These are phyloP conservation scores for Scheffersomyces illinoinensis DNA, from an alignment of 1,139 yeast species.

Conservation along the genomic window DNA sequence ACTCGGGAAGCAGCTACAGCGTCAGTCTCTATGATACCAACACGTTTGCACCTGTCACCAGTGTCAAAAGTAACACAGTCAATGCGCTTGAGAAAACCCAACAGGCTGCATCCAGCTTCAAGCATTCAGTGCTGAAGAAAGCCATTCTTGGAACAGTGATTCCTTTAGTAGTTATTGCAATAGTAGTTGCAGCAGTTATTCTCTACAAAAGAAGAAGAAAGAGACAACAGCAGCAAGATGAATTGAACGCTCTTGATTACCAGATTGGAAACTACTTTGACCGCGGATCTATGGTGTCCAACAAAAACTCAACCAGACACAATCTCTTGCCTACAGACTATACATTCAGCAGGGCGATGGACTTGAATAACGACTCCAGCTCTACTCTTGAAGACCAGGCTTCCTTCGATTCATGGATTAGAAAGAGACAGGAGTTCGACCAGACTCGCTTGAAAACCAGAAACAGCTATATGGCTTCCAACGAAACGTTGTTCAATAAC, in stretches of 20 bases:
- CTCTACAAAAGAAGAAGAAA: slow-evolving; percentile 22
- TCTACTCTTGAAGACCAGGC: slow-evolving; percentile 31
- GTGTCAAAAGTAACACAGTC: slow-evolving; percentile 17
- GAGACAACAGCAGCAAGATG: slow-evolving; percentile 16
- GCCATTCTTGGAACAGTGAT: slow-evolving; percentile 40
- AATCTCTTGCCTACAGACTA: slow-evolving; percentile 6
- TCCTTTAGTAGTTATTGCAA: slow-evolving; percentile 25
- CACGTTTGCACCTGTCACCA: slow-evolving; percentile 21
- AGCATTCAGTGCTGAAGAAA: slow-evolving; percentile 18
- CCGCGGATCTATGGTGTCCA: slow-evolving; percentile 3
- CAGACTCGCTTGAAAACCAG: slow-evolving; percentile 22
- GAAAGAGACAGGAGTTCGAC: slow-evolving; percentile 52
- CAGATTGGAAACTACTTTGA: slow-evolving; percentile 34
- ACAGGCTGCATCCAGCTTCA: slow-evolving; percentile 3
- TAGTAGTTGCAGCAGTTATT: slow-evolving; percentile 18
- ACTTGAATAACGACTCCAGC: slow-evolving; percentile 36
- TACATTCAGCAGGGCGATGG: slow-evolving; percentile 1
- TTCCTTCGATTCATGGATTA: slow-evolving; percentile 50
- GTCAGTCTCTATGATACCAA: slow-evolving; percentile 27
- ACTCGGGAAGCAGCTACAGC: slow-evolving; percentile 13
- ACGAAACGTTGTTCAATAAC: slow-evolving; percentile 25
- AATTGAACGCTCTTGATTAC: slow-evolving; percentile 32
- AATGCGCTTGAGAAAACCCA: slow-evolving; percentile 6
- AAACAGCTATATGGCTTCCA: slow-evolving; percentile 31
- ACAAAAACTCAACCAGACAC: slow-evolving; percentile 3